Evolutionary conservation across 495 filamentous ascomycete genomes (phyloP).

Genomic region (Neurospora sp.): DNA sequence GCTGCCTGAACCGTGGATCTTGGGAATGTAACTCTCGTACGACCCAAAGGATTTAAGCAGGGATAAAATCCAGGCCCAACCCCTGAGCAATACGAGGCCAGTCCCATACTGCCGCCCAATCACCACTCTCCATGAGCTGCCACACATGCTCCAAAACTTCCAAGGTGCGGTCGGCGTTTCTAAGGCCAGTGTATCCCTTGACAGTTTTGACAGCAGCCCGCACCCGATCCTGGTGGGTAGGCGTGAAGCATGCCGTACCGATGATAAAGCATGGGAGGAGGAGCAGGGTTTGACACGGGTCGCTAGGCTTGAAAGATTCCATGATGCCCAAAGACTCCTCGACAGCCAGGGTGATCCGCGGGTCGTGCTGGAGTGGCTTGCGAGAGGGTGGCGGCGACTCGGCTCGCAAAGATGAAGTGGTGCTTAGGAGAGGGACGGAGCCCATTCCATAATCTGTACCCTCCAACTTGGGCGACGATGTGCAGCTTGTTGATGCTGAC

Average conservation of each 20-base stretch:
- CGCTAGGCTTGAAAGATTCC: constrained; percentile 48
- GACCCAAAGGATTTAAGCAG: constrained; percentile 16
- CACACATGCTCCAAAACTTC: constrained; percentile 73
- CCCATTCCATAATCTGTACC: background rate
- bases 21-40: no score
- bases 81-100: constrained; percentile 74
- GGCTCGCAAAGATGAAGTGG: constrained; percentile 5
- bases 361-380: constrained; percentile 37
- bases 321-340: constrained; percentile 62
- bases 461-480: constrained; percentile 23
- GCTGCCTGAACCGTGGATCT: no score
- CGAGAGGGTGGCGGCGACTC: constrained; percentile 42
- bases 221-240: constrained; percentile 58
- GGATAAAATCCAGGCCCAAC: constrained; percentile 74
- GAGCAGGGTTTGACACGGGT: constrained; percentile 63
- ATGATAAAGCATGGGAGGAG: constrained; percentile 80
- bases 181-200: constrained; percentile 66
- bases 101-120: constrained; percentile 72
- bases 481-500: constrained; percentile 31
- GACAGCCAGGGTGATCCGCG: constrained; percentile 63
- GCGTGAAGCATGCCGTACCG: constrained; percentile 73
- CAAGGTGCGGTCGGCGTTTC: constrained; percentile 68
- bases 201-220: constrained; percentile 57
- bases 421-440: background rate
- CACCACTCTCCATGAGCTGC: constrained; percentile 67